Evolutionary conservation across 2,329 filamentous ascomycete species (phyloP), one percentile per base, ranked within the genome.

Genomic region (Trichoderma cornu-damae): DNA sequence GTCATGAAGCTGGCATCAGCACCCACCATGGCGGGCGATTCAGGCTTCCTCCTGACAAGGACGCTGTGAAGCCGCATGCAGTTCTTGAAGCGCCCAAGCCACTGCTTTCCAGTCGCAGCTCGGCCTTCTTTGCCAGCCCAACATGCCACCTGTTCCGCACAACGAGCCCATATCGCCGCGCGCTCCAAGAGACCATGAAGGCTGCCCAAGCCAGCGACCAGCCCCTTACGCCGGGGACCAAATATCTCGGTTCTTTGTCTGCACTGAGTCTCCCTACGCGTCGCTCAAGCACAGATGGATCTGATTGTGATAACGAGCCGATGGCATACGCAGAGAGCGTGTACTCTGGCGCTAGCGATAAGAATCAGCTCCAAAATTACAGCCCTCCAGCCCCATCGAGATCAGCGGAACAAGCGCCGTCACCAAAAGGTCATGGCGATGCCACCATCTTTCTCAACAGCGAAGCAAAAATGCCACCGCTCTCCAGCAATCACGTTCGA

Each of bases 151-250:
- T 82, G 1, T 82, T 83, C 59, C 74, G 80, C 26, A 79, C 79
- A 0, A 70, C 75, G 24, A 85, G 81, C 54, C 80, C 81, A 0
- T 86, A 79, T 61, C 77, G 81, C 3, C 77, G 77, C 24, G 78
- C 77, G 2, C 64, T 85, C 30, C 75, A 73, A 43, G 73, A 75
- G 49, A 77, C 69, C 1, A 80, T 81, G 62, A 69, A 71, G 56
- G 64, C 69, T 6, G 70, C 70, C 14, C 64, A 73, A 6, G 65
- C 68, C 14, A 60, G 59, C 2, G 61, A 66, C 4, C 58, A 63
- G 2, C 57, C 58, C 0, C 66, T 61, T 5, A 66, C 67, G 3
- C 61, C 69, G 0, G 71, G 70, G 26, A 68, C 66, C 22, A 72
- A 68, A 32, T 77, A 75, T 64, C 65, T 75, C 48, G 69, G 68